Percentiles rank a stretch among this genome's conserved stretches.
Conservation (phyloP, 106 monocot genomes). For the Allium sativum region DNA sequence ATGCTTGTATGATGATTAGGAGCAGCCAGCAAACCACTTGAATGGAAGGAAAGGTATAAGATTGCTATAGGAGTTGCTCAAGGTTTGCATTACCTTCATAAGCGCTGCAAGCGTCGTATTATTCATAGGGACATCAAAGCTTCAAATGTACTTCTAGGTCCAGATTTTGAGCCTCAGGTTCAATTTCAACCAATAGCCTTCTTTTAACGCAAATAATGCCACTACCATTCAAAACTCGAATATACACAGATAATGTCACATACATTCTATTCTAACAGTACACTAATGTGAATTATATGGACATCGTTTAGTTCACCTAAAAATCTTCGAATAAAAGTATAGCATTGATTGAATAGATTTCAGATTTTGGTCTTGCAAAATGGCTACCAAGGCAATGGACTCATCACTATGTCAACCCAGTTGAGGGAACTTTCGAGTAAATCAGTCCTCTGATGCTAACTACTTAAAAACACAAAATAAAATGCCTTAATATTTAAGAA, state of each 20-base stretch:
- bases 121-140: conserved; percentile 71
- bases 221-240: too few species aligned
- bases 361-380: conserved; percentile 68
- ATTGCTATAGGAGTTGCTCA: conserved; percentile 54
- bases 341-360: conserved; percentile 23
- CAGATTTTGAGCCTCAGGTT: conserved; percentile 59
- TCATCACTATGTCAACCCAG: conserved; percentile 56
- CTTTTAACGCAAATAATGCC: too few species aligned
- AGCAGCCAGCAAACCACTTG: conserved; percentile 28
- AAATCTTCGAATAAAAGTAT: neutral
- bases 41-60: conserved; percentile 38
- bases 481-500: too few species aligned
- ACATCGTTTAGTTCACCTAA: neutral
- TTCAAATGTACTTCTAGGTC: conserved; percentile 53
- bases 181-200: neutral
- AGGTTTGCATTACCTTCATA: conserved; percentile 68
- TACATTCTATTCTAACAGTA: too few species aligned
- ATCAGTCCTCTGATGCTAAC: too few species aligned
- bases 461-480: too few species aligned
- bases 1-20: conserved; percentile 18
- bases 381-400: conserved; percentile 75
- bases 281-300: neutral
- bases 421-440: conserved; percentile 78
- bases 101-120: conserved; percentile 39
- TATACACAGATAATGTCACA: too few species aligned